A percentile compares a stretch with the other conserved stretches of the same genome.
These are phyloP conservation scores for Echeveria elegans DNA, from an alignment of 164 flowering plant species.

Conservation along the genomic window DNA sequence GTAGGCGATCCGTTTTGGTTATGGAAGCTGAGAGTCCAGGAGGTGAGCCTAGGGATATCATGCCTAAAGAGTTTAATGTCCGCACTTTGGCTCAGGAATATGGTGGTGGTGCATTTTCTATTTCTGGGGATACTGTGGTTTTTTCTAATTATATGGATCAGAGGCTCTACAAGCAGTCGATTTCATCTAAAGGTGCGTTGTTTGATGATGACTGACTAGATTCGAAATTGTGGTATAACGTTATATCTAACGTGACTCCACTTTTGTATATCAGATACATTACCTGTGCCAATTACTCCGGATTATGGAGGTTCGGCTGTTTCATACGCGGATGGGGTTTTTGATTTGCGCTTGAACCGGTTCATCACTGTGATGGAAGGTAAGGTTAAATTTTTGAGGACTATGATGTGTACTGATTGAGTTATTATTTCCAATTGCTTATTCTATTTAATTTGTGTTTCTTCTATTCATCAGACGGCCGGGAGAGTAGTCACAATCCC, in stretches of 20 bases:
- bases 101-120: slow-evolving; percentile 79
- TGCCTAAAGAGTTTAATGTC: slow-evolving; percentile 64
- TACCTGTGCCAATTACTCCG: slow-evolving; percentile 35
- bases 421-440: not conserved
- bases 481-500: slow-evolving; percentile 55
- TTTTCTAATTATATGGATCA: slow-evolving; percentile 91
- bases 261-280: slow-evolving; percentile 17
- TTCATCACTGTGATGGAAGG: slow-evolving; percentile 43
- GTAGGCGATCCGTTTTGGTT: slow-evolving; percentile 73
- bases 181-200: slow-evolving; percentile 29
- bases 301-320: slow-evolving; percentile 35
- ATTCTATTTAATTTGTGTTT: not conserved
- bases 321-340: slow-evolving; percentile 45
- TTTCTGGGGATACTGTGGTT: slow-evolving; percentile 49
- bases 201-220: not conserved
- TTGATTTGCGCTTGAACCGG: slow-evolving; percentile 32
- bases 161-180: slow-evolving; percentile 69
- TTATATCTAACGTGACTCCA: not conserved
- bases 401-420: not conserved
- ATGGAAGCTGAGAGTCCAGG: slow-evolving; percentile 43
- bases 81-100: slow-evolving; percentile 80
- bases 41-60: slow-evolving; percentile 55
- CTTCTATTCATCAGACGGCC: slow-evolving; percentile 40
- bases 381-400: slow-evolving; percentile 5
- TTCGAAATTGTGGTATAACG: not conserved